Evolutionary conservation across 345 rosid genomes (phyloP), one percentile per base, ranked within the genome.

Genomic region (Pelargonium nanum): DNA sequence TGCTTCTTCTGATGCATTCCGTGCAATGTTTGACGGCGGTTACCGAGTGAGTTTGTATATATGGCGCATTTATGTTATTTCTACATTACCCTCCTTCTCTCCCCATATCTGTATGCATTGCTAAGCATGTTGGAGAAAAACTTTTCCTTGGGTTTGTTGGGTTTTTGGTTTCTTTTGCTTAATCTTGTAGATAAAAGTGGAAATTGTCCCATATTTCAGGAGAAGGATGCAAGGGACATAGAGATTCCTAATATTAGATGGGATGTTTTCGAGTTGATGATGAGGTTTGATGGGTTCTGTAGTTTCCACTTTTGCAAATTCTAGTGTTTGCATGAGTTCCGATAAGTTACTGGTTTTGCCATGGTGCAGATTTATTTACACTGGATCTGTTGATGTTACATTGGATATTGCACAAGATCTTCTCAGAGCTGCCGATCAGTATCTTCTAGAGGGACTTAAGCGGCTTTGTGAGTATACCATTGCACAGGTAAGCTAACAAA

Each of bases 1-100:
- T 67, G 99, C 97, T 79, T 93, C 99, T 65, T 93, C 99, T 62
- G 99, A 93, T 73, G 95, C 99, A 71, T 93, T 93, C 68, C 96
- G 96, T 65, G 99, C 99, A 66, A 89, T 93, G 99, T 93, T 93
- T 70, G 99, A 93, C 69, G 97, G 99, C 71, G 96, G 97, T 70
- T 93, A 89, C 70, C 81, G 96, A 83, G 99, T 89, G 74, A 84
- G 95, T 75, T 19, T 19, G 22, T 44, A 19, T 70, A 62, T 68
- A 54, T 24, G 53, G 19, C 59, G 30, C 65, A 62, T 13, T 63
- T 34, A 21, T 26, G 15, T 19, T 19, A 4, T 22, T 24, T 50
- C 55, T 15, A 0, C 1, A 28, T 19, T 24, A 30, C 58, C 53
- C 26, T n/a, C n/a, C 21, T 56, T 24, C 40, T 45, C 22, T 17